Conservation (phyloP, 192 early-diverging fungal genomes). For the Gigaspora rosea region DNA sequence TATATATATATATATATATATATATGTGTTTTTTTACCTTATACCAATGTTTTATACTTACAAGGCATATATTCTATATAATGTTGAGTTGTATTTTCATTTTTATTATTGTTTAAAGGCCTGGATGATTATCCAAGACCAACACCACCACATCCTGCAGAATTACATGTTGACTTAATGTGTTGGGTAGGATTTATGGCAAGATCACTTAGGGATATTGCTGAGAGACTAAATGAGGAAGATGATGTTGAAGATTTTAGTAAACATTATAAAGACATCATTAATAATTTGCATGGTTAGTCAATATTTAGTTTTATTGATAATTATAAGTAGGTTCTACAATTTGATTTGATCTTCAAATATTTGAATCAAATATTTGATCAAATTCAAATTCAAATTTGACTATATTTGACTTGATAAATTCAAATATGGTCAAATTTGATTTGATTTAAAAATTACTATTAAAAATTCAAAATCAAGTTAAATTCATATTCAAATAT, state of each 20-base stretch:
- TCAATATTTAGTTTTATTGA: slow-evolving; percentile 54
- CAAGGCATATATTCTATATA: background rate
- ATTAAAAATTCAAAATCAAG: no score
- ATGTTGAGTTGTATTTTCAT: background rate
- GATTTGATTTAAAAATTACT: no score
- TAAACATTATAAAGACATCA: slow-evolving; percentile 54
- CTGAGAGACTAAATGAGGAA: slow-evolving; percentile 53
- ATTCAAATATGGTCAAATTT: no score
- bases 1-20: no score
- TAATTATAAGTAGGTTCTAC: slow-evolving; percentile 23
- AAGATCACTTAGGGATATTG: slow-evolving; percentile 59
- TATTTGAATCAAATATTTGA: no score
- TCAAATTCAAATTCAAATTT: no score
- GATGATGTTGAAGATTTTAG: slow-evolving; percentile 61
- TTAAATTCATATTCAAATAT: no score
- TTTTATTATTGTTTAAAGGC: slow-evolving; percentile 41
- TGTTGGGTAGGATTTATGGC: slow-evolving; percentile 75
- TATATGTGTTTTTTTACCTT: no score
- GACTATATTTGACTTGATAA: no score
- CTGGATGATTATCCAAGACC: slow-evolving; percentile 95
- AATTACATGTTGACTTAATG: slow-evolving; percentile 78
- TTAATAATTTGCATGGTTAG: slow-evolving; percentile 57
- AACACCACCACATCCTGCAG: slow-evolving; percentile 64
- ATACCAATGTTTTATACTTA: background rate
- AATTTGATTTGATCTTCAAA: no score